Conservation (phyloP, 2,329 filamentous ascomycete species). For the Bipolaris gigantea region DNA sequence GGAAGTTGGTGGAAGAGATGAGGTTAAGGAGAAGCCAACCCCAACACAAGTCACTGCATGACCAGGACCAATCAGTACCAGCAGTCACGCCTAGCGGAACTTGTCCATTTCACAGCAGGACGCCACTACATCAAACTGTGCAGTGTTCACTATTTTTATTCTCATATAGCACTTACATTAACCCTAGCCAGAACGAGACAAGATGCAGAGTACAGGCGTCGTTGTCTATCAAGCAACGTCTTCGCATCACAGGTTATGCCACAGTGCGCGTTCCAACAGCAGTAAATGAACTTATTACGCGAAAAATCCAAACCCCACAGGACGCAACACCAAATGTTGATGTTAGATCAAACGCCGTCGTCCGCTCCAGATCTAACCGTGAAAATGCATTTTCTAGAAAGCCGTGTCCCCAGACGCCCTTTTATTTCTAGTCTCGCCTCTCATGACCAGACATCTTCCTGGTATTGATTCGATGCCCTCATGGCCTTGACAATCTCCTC, state of each 20-base stretch:
- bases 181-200: slow-evolving; percentile 8
- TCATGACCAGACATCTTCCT: slow-evolving; percentile 75
- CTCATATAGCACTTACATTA: background rate
- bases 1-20: slow-evolving; percentile 7
- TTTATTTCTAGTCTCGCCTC: background rate
- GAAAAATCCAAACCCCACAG: background rate
- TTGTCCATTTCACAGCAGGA: slow-evolving; percentile 12
- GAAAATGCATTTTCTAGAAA: slow-evolving; percentile 31
- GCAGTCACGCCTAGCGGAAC: slow-evolving; percentile 8
- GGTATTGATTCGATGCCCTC: slow-evolving; percentile 93
- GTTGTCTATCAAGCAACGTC: slow-evolving; percentile 2
- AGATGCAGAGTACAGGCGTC: background rate
- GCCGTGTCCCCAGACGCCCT: slow-evolving; percentile 1
- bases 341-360: slow-evolving; percentile 22
- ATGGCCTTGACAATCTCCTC: slow-evolving; percentile 98
- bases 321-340: slow-evolving; percentile 1
- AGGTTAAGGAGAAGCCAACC: slow-evolving; percentile 13
- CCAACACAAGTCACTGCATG: slow-evolving; percentile 7
- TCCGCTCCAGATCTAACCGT: slow-evolving; percentile 30
- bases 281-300: slow-evolving; percentile 2
- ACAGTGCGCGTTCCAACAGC: background rate
- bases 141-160: slow-evolving; percentile 1
- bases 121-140: slow-evolving; percentile 15
- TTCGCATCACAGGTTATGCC: slow-evolving; percentile 1
- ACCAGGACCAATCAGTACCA: slow-evolving; percentile 16